phyloP scores from a whole-genome alignment of 257 asterid genomes.

The Salvia splendens region DNA sequence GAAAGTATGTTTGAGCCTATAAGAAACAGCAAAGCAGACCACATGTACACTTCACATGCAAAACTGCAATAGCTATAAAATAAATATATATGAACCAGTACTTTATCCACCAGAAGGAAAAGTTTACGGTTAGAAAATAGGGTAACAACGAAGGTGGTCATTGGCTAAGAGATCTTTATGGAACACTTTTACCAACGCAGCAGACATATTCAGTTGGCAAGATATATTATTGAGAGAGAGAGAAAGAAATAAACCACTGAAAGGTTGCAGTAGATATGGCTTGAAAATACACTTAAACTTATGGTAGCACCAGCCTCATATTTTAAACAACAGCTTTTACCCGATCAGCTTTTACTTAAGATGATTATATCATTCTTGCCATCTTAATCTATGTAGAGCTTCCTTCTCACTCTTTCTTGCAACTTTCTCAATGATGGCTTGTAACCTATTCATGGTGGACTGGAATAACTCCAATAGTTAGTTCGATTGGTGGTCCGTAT shows the following conservation, averaged over 20 bases:
- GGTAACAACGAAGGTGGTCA: not conserved
- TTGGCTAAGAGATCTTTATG: not conserved
- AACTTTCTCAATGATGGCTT: too few relatives aligned
- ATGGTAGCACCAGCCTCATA: not conserved
- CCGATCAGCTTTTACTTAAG: not conserved
- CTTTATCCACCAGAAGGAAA: conserved; percentile 14
- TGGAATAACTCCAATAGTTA: too few relatives aligned
- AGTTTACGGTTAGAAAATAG: conserved; percentile 5
- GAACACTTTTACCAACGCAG: conserved; percentile 2
- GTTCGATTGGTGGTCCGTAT: too few relatives aligned
- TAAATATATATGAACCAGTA: conserved; percentile 10
- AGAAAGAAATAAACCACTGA: not conserved
- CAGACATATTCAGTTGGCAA: conserved; percentile 18
- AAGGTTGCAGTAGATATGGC: not conserved
- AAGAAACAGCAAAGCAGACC: conserved; percentile 9
- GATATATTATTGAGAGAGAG: not conserved
- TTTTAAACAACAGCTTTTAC: not conserved
- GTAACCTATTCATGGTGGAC: too few relatives aligned
- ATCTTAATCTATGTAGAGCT: not conserved
- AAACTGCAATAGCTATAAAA: conserved; percentile 1
- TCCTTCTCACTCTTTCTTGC: too few relatives aligned
- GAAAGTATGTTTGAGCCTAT: not conserved
- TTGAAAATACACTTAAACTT: not conserved
- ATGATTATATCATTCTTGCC: not conserved
- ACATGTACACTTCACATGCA: not conserved